Conservation (phyloP, 1,139 yeast species). For the Suhomyces bribrorum region DNA sequence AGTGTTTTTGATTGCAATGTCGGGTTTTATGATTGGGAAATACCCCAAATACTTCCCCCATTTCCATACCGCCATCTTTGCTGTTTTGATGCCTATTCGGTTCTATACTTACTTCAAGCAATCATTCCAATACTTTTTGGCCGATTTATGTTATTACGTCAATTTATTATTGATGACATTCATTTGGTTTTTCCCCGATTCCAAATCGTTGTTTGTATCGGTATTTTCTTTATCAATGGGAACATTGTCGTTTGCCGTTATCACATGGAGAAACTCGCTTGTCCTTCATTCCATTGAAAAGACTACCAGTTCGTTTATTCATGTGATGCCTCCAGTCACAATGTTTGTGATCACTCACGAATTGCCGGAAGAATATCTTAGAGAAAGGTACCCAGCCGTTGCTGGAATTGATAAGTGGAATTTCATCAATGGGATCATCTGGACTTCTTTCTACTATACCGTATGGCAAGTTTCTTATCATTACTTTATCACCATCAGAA, state of each 20-base stretch:
- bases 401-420: slow-evolving; percentile 67
- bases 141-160: slow-evolving; percentile 92
- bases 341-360: slow-evolving; percentile 88
- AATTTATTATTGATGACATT: slow-evolving; percentile 67
- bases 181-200: slow-evolving; percentile 81
- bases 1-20: slow-evolving; percentile 62
- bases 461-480: slow-evolving; percentile 93
- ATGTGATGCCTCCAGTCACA: slow-evolving; percentile 85
- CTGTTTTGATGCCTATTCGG: slow-evolving; percentile 78
- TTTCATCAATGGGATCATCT: slow-evolving; percentile 66
- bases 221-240: slow-evolving; percentile 90
- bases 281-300: slow-evolving; percentile 91
- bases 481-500: slow-evolving; percentile 82
- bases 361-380: slow-evolving; percentile 56
- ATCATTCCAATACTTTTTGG: slow-evolving; percentile 82
- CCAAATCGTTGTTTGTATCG: slow-evolving; percentile 69
- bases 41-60: slow-evolving; percentile 77
- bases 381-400: slow-evolving; percentile 77
- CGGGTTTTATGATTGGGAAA: slow-evolving; percentile 78
- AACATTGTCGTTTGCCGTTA: slow-evolving; percentile 88
- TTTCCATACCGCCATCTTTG: slow-evolving; percentile 64
- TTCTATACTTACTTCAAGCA: slow-evolving; percentile 78
- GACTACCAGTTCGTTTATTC: slow-evolving; percentile 90
- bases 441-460: slow-evolving; percentile 83
- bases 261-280: slow-evolving; percentile 93